Percentiles rank a stretch among this genome's conserved stretches.
phyloP scores from a whole-genome alignment of 257 asterid species.

The Nicotiana obtusifolia region DNA sequence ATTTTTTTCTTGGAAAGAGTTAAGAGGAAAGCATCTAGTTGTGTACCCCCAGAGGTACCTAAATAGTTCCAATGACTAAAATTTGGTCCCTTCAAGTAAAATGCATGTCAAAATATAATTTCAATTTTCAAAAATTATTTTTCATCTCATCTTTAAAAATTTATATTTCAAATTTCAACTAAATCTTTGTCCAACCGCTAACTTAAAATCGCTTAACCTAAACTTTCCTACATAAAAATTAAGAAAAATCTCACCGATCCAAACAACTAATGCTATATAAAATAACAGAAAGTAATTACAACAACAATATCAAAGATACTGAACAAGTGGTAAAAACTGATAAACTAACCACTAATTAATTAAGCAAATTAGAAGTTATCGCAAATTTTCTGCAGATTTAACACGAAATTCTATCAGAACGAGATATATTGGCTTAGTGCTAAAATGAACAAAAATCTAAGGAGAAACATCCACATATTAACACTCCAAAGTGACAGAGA shows the following conservation, averaged over 20 bases:
- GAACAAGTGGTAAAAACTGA: too few species aligned
- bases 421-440: background rate
- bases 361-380: too few species aligned
- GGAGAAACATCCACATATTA: background rate
- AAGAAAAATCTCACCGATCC: background rate
- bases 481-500: background rate
- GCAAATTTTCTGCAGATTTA: background rate
- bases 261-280: background rate
- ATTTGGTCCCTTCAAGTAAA: background rate
- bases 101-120: too few species aligned
- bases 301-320: too few species aligned
- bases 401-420: background rate
- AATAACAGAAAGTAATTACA: background rate
- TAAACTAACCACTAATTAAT: too few species aligned
- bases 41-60: conserved; percentile 16
- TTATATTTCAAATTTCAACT: too few species aligned
- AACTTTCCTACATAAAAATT: background rate
- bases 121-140: too few species aligned
- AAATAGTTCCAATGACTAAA: conserved; percentile 7
- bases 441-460: background rate
- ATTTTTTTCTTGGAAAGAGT: background rate
- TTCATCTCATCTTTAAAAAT: too few species aligned
- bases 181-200: too few species aligned
- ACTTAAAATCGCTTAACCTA: background rate
- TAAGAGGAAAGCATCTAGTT: conserved; percentile 4